Evolutionary conservation across 208 protist species (phyloP).

Genomic region (Acanthamoeba culbertsoni): DNA sequence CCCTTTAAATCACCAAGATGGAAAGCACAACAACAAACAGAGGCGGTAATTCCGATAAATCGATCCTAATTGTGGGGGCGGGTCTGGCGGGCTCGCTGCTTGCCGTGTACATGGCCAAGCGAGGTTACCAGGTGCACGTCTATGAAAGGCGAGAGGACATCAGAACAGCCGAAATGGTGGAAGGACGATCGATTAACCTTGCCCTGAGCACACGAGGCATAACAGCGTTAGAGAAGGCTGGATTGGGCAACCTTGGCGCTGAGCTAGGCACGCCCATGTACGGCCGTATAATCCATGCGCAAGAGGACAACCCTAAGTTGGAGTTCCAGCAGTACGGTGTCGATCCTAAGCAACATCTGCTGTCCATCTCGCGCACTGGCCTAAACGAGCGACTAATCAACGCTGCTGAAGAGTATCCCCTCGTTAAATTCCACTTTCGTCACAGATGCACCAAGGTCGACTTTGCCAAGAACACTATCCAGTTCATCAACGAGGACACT

Average conservation of each 20-base stretch:
- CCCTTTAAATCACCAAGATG: no score
- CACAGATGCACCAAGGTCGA: neutral
- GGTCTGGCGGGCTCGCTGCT: constrained; percentile 48
- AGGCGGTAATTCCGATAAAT: neutral
- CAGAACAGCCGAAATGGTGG: neutral
- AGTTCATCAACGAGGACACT: neutral
- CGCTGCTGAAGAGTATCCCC: neutral
- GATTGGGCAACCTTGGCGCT: neutral
- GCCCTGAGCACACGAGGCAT: neutral
- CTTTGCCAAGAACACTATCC: neutral
- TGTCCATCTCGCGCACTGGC: constrained; percentile 43
- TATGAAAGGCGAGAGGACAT: constrained; percentile 49
- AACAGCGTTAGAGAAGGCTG: constrained; percentile 5
- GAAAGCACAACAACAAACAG: neutral
- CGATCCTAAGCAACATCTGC: constrained; percentile 20
- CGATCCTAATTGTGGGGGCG: constrained; percentile 9
- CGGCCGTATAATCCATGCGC: constrained; percentile 52
- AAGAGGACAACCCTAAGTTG: neutral
- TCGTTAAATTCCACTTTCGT: constrained; percentile 39
- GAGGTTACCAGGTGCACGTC: constrained; percentile 36
- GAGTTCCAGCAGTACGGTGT: constrained; percentile 42
- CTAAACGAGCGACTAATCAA: constrained; percentile 53
- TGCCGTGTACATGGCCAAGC: neutral
- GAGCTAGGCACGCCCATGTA: constrained; percentile 50
- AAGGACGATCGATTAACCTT: constrained; percentile 58